Percentiles rank a stretch among this genome's conserved stretches.
phyloP scores from a whole-genome alignment of 768 basidiomycete species.

The Tylopilus subfusipes region DNA sequence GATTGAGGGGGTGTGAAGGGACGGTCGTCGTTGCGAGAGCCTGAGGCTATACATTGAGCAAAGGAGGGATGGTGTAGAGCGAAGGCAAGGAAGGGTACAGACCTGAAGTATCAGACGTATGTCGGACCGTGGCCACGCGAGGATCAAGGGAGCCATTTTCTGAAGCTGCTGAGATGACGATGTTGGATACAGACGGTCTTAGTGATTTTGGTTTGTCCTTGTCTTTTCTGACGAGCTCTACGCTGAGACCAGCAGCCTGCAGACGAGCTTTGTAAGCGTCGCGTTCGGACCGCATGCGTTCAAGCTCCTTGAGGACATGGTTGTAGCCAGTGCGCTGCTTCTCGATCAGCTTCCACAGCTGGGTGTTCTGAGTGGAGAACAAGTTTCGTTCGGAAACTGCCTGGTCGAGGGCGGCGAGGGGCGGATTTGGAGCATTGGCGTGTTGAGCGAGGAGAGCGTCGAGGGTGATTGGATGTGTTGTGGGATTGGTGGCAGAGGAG shows the following conservation, averaged over 20 bases:
- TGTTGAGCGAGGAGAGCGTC: slow-evolving; percentile 57
- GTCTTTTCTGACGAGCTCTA: slow-evolving; percentile 40
- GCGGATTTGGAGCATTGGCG: slow-evolving; percentile 50
- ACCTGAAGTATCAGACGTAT: slow-evolving; percentile 37
- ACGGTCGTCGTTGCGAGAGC: slow-evolving; percentile 19
- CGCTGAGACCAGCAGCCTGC: slow-evolving; percentile 28
- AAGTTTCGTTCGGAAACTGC: slow-evolving; percentile 77
- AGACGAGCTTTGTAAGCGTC: slow-evolving; percentile 51
- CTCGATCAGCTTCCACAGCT: slow-evolving; percentile 94
- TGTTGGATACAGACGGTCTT: slow-evolving; percentile 24
- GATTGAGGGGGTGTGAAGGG: slow-evolving; percentile 18
- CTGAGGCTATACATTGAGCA: background rate
- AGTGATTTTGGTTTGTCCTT: slow-evolving; percentile 20
- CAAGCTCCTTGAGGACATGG: slow-evolving; percentile 79
- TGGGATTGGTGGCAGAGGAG: slow-evolving; percentile 26
- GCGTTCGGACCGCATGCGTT: slow-evolving; percentile 77
- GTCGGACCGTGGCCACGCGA: slow-evolving; percentile 18
- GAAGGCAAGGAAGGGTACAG: slow-evolving; percentile 3
- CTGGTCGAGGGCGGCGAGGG: slow-evolving; percentile 62
- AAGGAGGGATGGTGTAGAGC: background rate
- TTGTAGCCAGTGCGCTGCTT: slow-evolving; percentile 83
- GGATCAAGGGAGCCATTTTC: slow-evolving; percentile 26
- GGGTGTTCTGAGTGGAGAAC: slow-evolving; percentile 78
- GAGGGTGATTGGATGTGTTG: slow-evolving; percentile 40
- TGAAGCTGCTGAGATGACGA: slow-evolving; percentile 16